Base-by-base conservation (phyloP, 2,329 filamentous ascomycete genomes). In the Sclerotinia sclerotiorum region DNA sequence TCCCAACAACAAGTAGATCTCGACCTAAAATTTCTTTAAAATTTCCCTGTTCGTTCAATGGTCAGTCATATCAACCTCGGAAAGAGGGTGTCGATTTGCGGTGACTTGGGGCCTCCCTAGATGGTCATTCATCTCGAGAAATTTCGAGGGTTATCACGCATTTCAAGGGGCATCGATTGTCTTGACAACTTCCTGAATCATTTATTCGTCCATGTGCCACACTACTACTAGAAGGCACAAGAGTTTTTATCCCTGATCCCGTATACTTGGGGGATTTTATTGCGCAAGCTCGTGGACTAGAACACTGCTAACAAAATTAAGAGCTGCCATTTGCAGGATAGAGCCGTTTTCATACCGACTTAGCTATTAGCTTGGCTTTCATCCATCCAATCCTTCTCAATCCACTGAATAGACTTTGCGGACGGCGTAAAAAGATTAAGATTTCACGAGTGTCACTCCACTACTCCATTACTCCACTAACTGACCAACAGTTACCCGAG, bases 131-230 rank as follows among this genome's bases (percentile, higher is more conserved):
- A 39, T 63, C 21, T 42, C 32, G 29, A 48, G 27, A 51, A 44
- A 29, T 58, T 42, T 65, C 35, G 32, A 60, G 35, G n/a, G 4
- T 29, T 19, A 10, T 44, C n/a, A 60, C 19, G 35, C 39, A 55
- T 55, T n/a, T 15, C 19, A 44, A 29, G 21, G 35, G 27, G 35
- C 44, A 21, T 52, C 11, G 48, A 52, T 64, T 55, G 49, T 65
- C 62, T 54, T 65, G 2, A 54, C 49, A 57, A 46, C 60, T 46
- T 55, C 67, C 61, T 67, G 64, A 67, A 62, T 27, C 6, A 51
- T 35, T 44, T 24, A 55, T 29, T 44, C 24, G 35, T 65, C 44
- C 62, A 56, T 65, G 62, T 65, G 24, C 35, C 39, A 52, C 11
- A 52, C 35, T 44, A 44, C 61, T 55, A 65, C 35, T 55, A 39